These are phyloP conservation scores for Xylaria bambusicola DNA, from an alignment of 495 filamentous ascomycete species.

Conservation along the genomic window DNA sequence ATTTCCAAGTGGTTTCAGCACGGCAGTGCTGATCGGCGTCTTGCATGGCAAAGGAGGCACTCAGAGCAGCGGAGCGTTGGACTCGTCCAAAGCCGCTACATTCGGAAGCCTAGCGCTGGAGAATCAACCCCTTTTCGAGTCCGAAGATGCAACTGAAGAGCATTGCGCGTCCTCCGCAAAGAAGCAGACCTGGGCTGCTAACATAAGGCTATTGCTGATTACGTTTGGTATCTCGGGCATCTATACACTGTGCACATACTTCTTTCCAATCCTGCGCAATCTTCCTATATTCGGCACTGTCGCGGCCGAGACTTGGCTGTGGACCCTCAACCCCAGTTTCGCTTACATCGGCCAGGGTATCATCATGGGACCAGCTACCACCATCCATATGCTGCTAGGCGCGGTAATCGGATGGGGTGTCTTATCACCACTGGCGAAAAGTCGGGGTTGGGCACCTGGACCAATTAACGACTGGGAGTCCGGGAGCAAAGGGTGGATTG, in stretches of 20 bases:
- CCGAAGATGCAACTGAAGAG: conserved; percentile 18
- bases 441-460: conserved; percentile 85
- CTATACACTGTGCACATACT: conserved; percentile 86
- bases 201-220: conserved; percentile 52
- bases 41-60: conserved; percentile 63
- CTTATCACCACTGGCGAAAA: conserved; percentile 84
- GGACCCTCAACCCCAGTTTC: conserved; percentile 93
- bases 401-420: conserved; percentile 90
- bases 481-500: conserved; percentile 97
- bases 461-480: conserved; percentile 82
- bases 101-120: conserved; percentile 35
- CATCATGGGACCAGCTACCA: conserved; percentile 91
- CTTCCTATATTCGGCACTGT: conserved; percentile 79
- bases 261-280: conserved; percentile 80
- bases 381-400: conserved; percentile 92
- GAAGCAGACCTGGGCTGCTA: conserved; percentile 51
- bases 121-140: conserved; percentile 25
- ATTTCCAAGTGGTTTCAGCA: conserved; percentile 94
- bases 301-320: conserved; percentile 82
- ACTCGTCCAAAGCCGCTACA: conserved; percentile 32
- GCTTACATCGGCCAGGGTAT: conserved; percentile 89
- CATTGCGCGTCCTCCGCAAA: conserved; percentile 17
- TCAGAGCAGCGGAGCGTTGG: conserved; percentile 25
- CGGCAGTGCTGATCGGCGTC: conserved; percentile 87
- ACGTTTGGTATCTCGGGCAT: conserved; percentile 56